Evolutionary conservation across 164 flowering plant species (phyloP).

Genomic region (Berberis thunbergii): DNA sequence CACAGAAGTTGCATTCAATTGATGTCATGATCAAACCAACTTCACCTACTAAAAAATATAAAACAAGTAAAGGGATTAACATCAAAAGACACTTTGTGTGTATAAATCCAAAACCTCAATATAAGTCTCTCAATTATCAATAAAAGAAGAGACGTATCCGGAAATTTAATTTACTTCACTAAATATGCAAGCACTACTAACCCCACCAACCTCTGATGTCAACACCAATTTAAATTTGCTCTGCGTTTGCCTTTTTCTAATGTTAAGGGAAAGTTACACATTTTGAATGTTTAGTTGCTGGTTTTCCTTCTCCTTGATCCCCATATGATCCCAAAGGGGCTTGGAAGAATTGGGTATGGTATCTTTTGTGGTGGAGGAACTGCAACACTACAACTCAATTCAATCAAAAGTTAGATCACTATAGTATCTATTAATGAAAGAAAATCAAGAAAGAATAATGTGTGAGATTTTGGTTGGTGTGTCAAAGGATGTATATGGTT

Average conservation of each 20-base stretch:
- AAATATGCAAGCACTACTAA: not conserved
- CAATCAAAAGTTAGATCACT: not conserved
- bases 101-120: not conserved
- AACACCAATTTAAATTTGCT: not conserved
- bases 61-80: not conserved
- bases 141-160: not conserved
- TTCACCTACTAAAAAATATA: not conserved
- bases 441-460: not conserved
- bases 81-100: not conserved
- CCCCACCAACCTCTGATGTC: not conserved
- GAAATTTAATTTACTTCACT: not conserved
- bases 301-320: slow-evolving; percentile 42
- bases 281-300: not conserved
- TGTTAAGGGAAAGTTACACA: not conserved
- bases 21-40: not conserved
- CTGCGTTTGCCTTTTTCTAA: not conserved
- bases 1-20: too few species aligned
- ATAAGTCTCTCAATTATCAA: not conserved
- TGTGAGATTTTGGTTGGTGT: not conserved
- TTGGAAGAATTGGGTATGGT: slow-evolving; percentile 48
- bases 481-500: not conserved
- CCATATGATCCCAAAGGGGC: slow-evolving; percentile 61
- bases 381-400: slow-evolving; percentile 34
- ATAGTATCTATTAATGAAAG: not conserved
- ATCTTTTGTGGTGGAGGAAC: slow-evolving; percentile 36